Percentiles rank a stretch among this genome's conserved stretches.
Evolutionary conservation across 2,329 filamentous ascomycete species (phyloP).

Genomic region (Monilinia laxa): DNA sequence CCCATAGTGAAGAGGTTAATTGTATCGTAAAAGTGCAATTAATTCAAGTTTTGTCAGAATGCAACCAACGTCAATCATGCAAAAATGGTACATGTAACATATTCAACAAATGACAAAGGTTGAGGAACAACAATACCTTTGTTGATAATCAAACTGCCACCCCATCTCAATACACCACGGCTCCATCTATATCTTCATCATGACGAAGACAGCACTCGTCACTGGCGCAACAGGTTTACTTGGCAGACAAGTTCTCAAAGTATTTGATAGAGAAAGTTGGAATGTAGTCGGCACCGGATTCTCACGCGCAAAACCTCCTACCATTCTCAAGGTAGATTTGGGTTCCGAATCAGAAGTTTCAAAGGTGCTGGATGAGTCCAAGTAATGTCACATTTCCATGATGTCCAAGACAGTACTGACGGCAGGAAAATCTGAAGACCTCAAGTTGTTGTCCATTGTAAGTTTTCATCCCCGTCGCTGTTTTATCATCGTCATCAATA

Average conservation of each 20-base stretch:
- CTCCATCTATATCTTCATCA: constrained; percentile 23
- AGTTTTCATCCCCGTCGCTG: constrained; percentile 35
- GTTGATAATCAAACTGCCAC: background rate
- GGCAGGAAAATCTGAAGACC: constrained; percentile 52
- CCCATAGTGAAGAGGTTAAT: background rate
- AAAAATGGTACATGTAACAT: background rate
- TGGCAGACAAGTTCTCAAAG: constrained; percentile 72
- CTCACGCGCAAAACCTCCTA: constrained; percentile 68
- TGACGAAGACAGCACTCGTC: constrained; percentile 61
- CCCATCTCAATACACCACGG: constrained; percentile 5
- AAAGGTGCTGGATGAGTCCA: constrained; percentile 52
- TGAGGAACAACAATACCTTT: background rate
- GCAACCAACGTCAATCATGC: background rate
- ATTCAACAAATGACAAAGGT: constrained; percentile 9
- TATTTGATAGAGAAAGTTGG: constrained; percentile 68
- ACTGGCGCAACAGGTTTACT: constrained; percentile 85
- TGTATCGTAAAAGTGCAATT: background rate
- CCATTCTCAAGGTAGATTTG: constrained; percentile 52
- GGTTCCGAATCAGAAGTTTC: constrained; percentile 46
- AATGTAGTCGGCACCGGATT: constrained; percentile 71
- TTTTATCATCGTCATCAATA: background rate
- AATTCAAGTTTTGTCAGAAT: background rate
- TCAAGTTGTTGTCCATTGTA: constrained; percentile 78
- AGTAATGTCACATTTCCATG: constrained; percentile 46
- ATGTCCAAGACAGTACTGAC: constrained; percentile 27